These are phyloP conservation scores for Yamagishiella unicocca DNA, from an alignment of 139 green algal genomes.

Conservation along the genomic window DNA sequence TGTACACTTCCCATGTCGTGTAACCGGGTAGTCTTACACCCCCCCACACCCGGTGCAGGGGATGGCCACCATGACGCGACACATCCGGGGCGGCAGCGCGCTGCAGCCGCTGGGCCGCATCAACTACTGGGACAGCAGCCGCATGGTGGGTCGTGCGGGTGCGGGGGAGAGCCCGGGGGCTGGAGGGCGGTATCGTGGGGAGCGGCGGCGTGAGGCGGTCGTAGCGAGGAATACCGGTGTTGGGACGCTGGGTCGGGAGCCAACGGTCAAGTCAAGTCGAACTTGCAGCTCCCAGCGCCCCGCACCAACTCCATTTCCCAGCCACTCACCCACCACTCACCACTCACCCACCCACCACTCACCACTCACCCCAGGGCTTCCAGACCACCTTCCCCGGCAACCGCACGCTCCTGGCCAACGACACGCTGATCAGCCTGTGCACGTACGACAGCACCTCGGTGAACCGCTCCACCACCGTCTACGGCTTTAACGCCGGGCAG, in stretches of 20 bases:
- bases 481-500: background rate
- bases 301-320: no score
- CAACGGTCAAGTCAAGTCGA: no score
- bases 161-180: no score
- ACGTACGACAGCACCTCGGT: constrained; percentile 23
- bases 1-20: no score
- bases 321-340: background rate
- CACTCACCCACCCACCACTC: background rate
- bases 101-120: constrained; percentile 20
- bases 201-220: no score
- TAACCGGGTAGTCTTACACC: no score
- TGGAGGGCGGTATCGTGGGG: no score
- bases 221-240: no score
- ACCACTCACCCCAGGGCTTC: constrained; percentile 14
- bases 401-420: constrained; percentile 14
- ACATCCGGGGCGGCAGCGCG: constrained; percentile 28
- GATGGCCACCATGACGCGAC: background rate
- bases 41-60: background rate
- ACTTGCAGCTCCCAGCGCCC: no score
- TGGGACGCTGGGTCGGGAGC: no score
- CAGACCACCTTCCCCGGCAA: background rate
- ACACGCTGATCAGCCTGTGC: constrained; percentile 34
- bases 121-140: constrained; percentile 41
- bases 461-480: background rate
- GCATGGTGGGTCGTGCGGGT: no score